Evolutionary conservation across 768 basidiomycete genomes (phyloP).

Genomic region (Rhizopogon sp.): DNA sequence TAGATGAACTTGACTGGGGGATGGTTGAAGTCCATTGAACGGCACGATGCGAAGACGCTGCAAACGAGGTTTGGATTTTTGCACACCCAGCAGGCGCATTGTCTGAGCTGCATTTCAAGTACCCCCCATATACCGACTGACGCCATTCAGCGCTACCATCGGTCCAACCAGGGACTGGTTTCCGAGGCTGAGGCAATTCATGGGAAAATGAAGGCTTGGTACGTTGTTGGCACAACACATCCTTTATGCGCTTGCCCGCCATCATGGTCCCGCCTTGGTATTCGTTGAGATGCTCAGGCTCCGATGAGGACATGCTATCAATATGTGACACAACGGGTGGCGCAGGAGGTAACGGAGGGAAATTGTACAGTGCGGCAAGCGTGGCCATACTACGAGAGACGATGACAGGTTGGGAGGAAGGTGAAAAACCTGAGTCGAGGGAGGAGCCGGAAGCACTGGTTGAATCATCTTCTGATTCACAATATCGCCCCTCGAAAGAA

Average conservation of each 20-base stretch:
- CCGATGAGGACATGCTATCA: slow-evolving; percentile 18
- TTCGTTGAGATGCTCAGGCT: slow-evolving; percentile 29
- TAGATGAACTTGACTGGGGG: slow-evolving; percentile 13
- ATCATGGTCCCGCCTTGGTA: slow-evolving; percentile 66
- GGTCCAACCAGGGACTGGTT: slow-evolving; percentile 61
- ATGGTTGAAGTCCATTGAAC: slow-evolving; percentile 43
- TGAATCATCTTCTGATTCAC: slow-evolving; percentile 38
- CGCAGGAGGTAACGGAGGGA: slow-evolving; percentile 51
- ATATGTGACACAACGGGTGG: slow-evolving; percentile 32
- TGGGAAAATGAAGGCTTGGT: slow-evolving; percentile 30
- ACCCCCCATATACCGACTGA: slow-evolving; percentile 48
- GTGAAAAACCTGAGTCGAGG: slow-evolving; percentile 26
- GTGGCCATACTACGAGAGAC: slow-evolving; percentile 31
- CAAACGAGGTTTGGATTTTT: slow-evolving; percentile 40
- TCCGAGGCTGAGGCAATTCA: slow-evolving; percentile 29
- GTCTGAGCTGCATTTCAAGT: slow-evolving; percentile 35
- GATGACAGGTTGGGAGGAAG: slow-evolving; percentile 16
- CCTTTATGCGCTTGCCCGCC: slow-evolving; percentile 53
- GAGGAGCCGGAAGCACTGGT: slow-evolving; percentile 33
- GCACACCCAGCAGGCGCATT: slow-evolving; percentile 23
- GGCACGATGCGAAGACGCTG: slow-evolving; percentile 46
- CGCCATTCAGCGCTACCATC: slow-evolving; percentile 67
- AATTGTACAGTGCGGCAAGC: slow-evolving; percentile 36
- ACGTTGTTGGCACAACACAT: slow-evolving; percentile 36
- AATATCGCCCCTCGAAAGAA: slow-evolving; percentile 24